Conservation (phyloP, 192 early-diverging fungal species). For the Cetraspora pellucida region DNA sequence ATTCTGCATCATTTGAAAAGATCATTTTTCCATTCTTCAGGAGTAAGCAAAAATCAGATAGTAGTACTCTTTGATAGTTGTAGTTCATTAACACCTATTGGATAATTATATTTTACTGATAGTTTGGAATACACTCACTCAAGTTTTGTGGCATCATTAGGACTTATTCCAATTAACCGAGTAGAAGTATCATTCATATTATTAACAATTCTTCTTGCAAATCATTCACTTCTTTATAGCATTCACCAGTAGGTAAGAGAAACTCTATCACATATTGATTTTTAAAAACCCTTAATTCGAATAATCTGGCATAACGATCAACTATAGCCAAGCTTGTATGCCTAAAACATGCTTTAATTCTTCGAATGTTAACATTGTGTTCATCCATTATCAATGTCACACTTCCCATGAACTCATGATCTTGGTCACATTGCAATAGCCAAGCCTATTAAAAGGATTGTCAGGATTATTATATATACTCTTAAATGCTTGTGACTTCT, state of each 20-base stretch:
- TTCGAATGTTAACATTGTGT: too few relatives aligned
- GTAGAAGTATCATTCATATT: too few relatives aligned
- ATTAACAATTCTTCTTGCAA: too few relatives aligned
- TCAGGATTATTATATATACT: constrained; percentile 3
- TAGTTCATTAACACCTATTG: background rate
- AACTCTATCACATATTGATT: background rate
- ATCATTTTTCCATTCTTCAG: too few relatives aligned
- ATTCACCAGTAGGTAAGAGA: background rate
- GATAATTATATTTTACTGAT: background rate
- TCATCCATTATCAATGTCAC: too few relatives aligned
- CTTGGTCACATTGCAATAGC: background rate
- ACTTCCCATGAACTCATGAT: too few relatives aligned
- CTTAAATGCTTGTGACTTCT: background rate
- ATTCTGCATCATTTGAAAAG: too few relatives aligned
- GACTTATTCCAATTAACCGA: too few relatives aligned
- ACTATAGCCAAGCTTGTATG: background rate
- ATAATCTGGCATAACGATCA: background rate
- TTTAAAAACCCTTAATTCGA: too few relatives aligned
- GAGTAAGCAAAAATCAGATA: background rate
- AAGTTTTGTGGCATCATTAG: too few relatives aligned
- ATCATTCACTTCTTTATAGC: too few relatives aligned
- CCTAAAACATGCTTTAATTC: background rate
- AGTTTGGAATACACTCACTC: background rate
- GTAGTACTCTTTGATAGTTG: background rate
- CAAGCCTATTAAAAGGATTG: background rate